These are phyloP conservation scores for Lentithecium fluviatile DNA, from an alignment of 495 filamentous ascomycete genomes.

Conservation along the genomic window DNA sequence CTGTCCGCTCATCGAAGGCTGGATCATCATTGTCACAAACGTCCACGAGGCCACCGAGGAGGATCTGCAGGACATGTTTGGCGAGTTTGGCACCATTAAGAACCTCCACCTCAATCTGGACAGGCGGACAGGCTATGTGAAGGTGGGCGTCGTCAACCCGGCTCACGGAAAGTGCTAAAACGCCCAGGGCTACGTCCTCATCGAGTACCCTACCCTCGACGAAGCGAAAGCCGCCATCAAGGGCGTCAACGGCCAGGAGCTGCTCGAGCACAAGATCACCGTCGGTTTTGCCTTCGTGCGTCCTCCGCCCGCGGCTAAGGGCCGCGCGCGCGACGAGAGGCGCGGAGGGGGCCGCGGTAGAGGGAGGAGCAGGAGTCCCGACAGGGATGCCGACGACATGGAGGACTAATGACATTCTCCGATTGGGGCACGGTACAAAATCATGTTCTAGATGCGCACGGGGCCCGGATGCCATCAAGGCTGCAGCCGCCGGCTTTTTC, in stretches of 20 bases:
- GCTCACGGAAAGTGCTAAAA: background rate
- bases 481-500: background rate
- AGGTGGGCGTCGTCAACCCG: too few species aligned
- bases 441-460: too few species aligned
- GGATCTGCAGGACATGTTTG: slow-evolving; percentile 89
- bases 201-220: slow-evolving; percentile 85
- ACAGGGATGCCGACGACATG: slow-evolving; percentile 19
- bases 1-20: slow-evolving; percentile 97
- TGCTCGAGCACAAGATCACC: slow-evolving; percentile 87
- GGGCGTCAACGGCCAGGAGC: slow-evolving; percentile 72
- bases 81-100: slow-evolving; percentile 96
- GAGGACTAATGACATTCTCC: too few species aligned
- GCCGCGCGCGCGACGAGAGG: slow-evolving; percentile 52
- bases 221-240: slow-evolving; percentile 86
- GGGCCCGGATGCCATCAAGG: too few species aligned
- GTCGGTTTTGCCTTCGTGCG: slow-evolving; percentile 98
- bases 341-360: slow-evolving; percentile 55
- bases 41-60: slow-evolving; percentile 99
- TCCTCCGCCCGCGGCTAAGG: slow-evolving; percentile 70
- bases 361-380: slow-evolving; percentile 60
- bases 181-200: slow-evolving; percentile 81
- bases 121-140: slow-evolving; percentile 93
- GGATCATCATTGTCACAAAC: slow-evolving; percentile 98
- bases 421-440: too few species aligned
- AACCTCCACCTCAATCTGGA: slow-evolving; percentile 95